Evolutionary conservation across 768 basidiomycete species (phyloP).

Genomic region (Baorangia bicolor): DNA sequence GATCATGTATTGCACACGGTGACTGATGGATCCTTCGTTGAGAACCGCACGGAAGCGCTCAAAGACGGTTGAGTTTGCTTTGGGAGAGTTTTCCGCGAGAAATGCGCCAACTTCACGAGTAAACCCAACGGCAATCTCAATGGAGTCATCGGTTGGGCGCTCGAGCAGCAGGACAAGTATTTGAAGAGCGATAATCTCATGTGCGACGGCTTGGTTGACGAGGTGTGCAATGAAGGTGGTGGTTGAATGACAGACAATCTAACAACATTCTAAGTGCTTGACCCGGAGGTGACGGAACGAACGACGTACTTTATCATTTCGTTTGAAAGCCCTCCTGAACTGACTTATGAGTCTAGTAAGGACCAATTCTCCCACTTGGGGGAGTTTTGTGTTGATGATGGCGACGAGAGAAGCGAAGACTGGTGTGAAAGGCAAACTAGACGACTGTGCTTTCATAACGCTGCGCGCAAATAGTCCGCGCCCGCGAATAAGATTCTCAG

Average conservation of each 20-base stretch:
- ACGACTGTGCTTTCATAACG: constrained; percentile 96
- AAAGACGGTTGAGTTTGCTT: constrained; percentile 91
- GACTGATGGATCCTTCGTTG: constrained; percentile 93
- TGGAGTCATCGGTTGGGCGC: constrained; percentile 94
- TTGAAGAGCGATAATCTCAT: constrained; percentile 92
- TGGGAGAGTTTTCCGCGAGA: constrained; percentile 89
- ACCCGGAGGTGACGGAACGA: not conserved
- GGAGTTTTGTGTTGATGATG: constrained; percentile 96
- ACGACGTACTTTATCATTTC: constrained; percentile 90
- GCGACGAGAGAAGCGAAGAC: constrained; percentile 93
- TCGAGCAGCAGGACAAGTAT: constrained; percentile 95
- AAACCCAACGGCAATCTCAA: constrained; percentile 97
- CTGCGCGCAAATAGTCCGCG: constrained; percentile 90
- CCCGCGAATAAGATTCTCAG: constrained; percentile 92
- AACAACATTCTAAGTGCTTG: constrained; percentile 1
- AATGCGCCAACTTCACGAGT: constrained; percentile 97
- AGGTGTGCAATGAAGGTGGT: constrained; percentile 91
- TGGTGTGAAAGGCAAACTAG: constrained; percentile 96
- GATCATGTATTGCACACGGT: constrained; percentile 99
- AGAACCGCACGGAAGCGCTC: constrained; percentile 97
- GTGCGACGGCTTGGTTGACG: constrained; percentile 90
- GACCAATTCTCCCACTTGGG: constrained; percentile 92
- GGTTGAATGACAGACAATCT: constrained; percentile 93
- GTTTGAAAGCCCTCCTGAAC: constrained; percentile 91
- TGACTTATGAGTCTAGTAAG: constrained; percentile 89